These are phyloP conservation scores for Daucus carota DNA, from an alignment of 129 eudicot genomes.

Conservation along the genomic window DNA sequence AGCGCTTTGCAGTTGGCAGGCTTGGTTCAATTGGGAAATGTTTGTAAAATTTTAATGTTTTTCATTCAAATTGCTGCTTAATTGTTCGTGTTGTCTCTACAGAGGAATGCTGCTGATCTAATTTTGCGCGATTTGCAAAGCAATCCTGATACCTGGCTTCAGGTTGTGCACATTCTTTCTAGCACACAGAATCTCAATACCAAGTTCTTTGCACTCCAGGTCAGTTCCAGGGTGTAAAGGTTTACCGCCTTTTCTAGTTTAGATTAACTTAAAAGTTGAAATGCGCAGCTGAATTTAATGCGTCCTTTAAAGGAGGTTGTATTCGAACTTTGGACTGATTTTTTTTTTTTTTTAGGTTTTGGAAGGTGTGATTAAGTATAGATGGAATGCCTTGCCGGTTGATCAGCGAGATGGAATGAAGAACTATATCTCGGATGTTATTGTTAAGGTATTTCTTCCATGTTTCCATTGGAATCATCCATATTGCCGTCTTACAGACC, in stretches of 20 bases:
- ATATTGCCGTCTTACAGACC: background rate
- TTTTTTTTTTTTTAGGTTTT: slow-evolving; percentile 56
- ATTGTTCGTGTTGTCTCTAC: slow-evolving; percentile 25
- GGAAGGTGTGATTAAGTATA: slow-evolving; percentile 96
- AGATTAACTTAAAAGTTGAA: background rate
- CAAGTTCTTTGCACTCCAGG: slow-evolving; percentile 95
- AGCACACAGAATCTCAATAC: slow-evolving; percentile 72
- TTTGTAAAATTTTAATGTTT: background rate
- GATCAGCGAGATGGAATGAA: slow-evolving; percentile 98
- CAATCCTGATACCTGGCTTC: slow-evolving; percentile 98
- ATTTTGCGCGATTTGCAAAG: slow-evolving; percentile 84
- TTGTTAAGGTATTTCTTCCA: slow-evolving; percentile 60
- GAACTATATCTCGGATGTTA: slow-evolving; percentile 90
- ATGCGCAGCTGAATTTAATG: too few relatives aligned
- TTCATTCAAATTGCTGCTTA: too few relatives aligned
- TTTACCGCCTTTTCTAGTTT: background rate
- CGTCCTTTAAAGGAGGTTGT: too few relatives aligned
- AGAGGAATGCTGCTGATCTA: slow-evolving; percentile 98
- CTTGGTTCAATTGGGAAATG: background rate
- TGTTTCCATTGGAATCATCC: background rate
- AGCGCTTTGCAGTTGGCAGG: background rate
- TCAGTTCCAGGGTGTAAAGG: slow-evolving; percentile 18
- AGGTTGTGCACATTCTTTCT: slow-evolving; percentile 93
- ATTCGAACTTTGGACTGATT: background rate
- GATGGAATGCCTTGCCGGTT: slow-evolving; percentile 99